Evolutionary conservation across 73 alveolate species (phyloP).

Genomic region (Blepharisma japonicum): DNA sequence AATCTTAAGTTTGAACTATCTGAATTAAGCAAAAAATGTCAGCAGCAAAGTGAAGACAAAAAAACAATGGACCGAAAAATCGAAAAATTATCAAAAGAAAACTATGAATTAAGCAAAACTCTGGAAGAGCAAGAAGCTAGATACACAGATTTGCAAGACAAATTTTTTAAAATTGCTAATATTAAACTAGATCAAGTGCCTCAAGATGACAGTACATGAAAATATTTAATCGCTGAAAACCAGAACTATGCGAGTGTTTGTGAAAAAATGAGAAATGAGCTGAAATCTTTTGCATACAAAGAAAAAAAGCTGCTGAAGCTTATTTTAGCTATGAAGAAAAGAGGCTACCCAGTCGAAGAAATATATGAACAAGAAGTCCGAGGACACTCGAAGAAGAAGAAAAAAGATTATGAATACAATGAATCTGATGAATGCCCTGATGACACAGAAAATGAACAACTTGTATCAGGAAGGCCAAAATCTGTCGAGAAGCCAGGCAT

Average conservation of each 20-base stretch:
- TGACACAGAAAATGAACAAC: constrained; percentile 17
- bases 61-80: neutral
- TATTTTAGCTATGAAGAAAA: constrained; percentile 1
- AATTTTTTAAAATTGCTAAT: constrained; percentile 3
- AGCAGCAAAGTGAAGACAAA: constrained; percentile 1
- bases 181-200: neutral
- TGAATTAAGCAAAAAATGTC: neutral
- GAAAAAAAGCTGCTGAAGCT: constrained; percentile 12
- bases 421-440: neutral
- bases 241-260: neutral
- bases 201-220: constrained; percentile 18
- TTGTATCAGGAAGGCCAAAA: constrained; percentile 15
- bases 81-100: constrained; percentile 18
- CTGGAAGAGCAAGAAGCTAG: neutral
- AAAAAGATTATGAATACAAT: neutral
- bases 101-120: constrained; percentile 1
- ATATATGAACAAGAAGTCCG: constrained; percentile 17
- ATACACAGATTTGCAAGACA: neutral
- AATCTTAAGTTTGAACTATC: neutral
- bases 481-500: neutral
- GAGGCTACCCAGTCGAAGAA: constrained; percentile 29
- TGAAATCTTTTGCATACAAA: neutral
- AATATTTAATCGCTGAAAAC: constrained; percentile 14
- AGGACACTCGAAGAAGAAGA: neutral
- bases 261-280: neutral